phyloP scores from a whole-genome alignment of 2,329 filamentous ascomycete genomes.

The Simplicillium sp. region DNA sequence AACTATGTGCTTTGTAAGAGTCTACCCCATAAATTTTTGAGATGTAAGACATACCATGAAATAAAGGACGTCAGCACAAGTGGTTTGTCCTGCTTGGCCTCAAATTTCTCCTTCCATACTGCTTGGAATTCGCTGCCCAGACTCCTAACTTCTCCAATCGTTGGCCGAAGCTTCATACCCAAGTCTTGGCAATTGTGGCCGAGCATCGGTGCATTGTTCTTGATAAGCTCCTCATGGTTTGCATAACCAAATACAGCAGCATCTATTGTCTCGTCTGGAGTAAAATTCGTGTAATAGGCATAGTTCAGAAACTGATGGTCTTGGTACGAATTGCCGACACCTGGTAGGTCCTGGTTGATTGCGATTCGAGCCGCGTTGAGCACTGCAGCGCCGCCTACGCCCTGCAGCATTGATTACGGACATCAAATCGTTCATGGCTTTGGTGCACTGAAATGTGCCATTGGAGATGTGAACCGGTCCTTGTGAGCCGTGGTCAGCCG shows the following conservation, averaged over 20 bases:
- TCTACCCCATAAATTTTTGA: too few species aligned
- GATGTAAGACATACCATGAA: too few species aligned
- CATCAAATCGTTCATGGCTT: constrained; percentile 25
- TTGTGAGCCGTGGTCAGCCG: constrained; percentile 37
- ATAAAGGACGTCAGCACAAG: too few species aligned
- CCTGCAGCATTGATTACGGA: too few species aligned
- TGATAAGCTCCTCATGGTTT: constrained; percentile 33
- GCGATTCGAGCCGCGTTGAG: constrained; percentile 37
- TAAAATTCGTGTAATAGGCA: constrained; percentile 30
- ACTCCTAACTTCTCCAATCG: constrained; percentile 37
- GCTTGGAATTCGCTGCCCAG: constrained; percentile 43
- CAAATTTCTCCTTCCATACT: constrained; percentile 47
- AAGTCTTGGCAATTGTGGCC: constrained; percentile 51
- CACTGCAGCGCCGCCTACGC: constrained; percentile 42
- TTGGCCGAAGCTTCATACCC: constrained; percentile 45
- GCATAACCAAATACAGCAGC: constrained; percentile 37
- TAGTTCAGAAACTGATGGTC: constrained; percentile 46
- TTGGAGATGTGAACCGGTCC: constrained; percentile 48
- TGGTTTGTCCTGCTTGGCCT: constrained; percentile 26
- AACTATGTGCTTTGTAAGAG: too few species aligned
- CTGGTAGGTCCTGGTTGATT: constrained; percentile 34
- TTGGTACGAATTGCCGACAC: constrained; percentile 44
- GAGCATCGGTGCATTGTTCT: constrained; percentile 36
- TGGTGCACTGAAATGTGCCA: constrained; percentile 43
- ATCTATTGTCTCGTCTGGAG: constrained; percentile 32